Evolutionary conservation across 371 early-diverging fungal species (phyloP), one percentile per base, ranked within the genome.

Genomic region (Rhizopus sp.): DNA sequence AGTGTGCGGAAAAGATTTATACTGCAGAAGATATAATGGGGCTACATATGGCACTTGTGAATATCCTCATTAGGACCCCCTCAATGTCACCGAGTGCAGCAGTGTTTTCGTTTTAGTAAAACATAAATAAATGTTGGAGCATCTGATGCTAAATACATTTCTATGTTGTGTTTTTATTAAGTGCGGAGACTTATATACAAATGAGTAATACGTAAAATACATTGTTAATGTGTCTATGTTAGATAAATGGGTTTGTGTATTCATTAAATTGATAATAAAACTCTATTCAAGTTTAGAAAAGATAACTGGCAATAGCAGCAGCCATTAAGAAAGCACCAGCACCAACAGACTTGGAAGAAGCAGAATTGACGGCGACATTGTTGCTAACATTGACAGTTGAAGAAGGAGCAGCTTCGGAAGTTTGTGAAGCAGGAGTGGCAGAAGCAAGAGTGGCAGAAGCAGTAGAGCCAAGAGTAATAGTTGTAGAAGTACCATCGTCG

Each of bases 1-100:
- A 29, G 72, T 70, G 0, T 77, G 75, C 46, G 34, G 66, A 1
- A 53, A 63, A 15, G 47, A 53, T 1, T n/a, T 64, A 1, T 68
- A 69, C 30, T 76, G 77, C 34, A 73, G 73, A 15, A 69, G 66
- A 45, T 58, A 70, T 35, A 59, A 57, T 16, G 63, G 61, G 8
- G 69, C 58, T 23, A 45, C 51, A 0, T 76, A 67, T 50, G 77
- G 73, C 3, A 63, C 56, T 31, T 72, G 73, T 34, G 73, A 76
- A 60, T 55, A 68, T 12, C 70, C 69, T 15, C 13, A 32, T 7
- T 47, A 53, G 34, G n/a, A 9, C 12, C 34, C 13, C 13, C 6
- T 48, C 31, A 6, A 34, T 13, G 3, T 12, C 49, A 32, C 9
- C 12, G 9, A 30, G 34, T 33, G 49, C 49, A 33, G 49, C 32